Evolutionary conservation across 306 rosid species (phyloP).

Genomic region (Coriaria nepalensis): DNA sequence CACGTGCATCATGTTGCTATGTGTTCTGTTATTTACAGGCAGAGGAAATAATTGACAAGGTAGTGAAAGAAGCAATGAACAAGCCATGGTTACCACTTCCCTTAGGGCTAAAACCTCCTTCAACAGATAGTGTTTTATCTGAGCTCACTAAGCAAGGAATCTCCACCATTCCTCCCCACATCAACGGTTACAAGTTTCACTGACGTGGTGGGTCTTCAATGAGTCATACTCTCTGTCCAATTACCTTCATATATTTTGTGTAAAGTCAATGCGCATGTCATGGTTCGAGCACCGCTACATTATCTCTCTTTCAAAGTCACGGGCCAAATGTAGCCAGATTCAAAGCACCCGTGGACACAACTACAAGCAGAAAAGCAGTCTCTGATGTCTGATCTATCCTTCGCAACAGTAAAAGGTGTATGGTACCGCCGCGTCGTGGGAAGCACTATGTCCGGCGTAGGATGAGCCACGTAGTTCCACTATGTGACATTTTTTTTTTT

Average conservation of each 20-base stretch:
- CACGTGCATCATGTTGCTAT: neutral
- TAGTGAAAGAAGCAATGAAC: conserved; percentile 75
- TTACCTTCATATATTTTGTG: neutral
- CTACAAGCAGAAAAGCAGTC: too few relatives aligned
- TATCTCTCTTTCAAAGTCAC: too few relatives aligned
- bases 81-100: conserved; percentile 96
- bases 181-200: conserved; percentile 17
- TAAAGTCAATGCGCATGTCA: too few relatives aligned
- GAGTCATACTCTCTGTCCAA: neutral
- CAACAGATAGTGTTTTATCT: conserved; percentile 55
- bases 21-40: conserved; percentile 34
- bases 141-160: conserved; percentile 82
- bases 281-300: too few relatives aligned
- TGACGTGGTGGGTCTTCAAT: conserved; percentile 13
- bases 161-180: conserved; percentile 40
- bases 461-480: neutral
- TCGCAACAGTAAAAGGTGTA: neutral
- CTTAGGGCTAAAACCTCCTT: conserved; percentile 86
- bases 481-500: too few relatives aligned
- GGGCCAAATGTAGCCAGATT: too few relatives aligned
- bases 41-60: conserved; percentile 78
- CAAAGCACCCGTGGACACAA: too few relatives aligned
- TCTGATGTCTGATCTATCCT: neutral
- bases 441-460: conserved; percentile 3
- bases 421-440: neutral